These are phyloP conservation scores for Metschnikowia kunwiensis DNA, from an alignment of 805 yeast genomes.

Conservation along the genomic window DNA sequence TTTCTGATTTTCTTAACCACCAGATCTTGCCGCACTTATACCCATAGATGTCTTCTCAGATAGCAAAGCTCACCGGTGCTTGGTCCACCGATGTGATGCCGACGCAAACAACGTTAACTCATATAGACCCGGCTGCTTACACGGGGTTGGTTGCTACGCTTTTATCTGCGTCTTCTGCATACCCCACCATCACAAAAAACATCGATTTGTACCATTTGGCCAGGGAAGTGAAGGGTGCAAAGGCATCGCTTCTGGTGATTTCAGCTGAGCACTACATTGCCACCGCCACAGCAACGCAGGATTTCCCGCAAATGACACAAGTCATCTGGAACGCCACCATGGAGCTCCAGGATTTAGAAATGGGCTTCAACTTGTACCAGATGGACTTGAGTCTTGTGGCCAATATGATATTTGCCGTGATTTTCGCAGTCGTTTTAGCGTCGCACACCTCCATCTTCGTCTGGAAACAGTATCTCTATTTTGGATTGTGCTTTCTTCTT, in stretches of 20 bases:
- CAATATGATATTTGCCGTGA: constrained; percentile 15
- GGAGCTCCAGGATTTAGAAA: constrained; percentile 21
- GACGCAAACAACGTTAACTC: constrained; percentile 19
- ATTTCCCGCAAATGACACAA: constrained; percentile 20
- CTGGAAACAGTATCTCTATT: constrained; percentile 60
- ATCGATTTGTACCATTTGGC: constrained; percentile 18
- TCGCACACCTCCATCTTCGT: constrained; percentile 29
- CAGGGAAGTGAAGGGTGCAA: constrained; percentile 19
- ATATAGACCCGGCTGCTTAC: constrained; percentile 16
- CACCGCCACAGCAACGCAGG: constrained; percentile 22
- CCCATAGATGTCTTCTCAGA: constrained; percentile 7
- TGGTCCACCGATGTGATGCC: constrained; percentile 21
- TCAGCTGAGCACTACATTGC: constrained; percentile 21
- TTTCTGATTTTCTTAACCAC: background rate
- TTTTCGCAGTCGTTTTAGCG: constrained; percentile 16
- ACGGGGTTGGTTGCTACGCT: constrained; percentile 14
- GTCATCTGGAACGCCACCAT: constrained; percentile 21
- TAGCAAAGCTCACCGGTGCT: constrained; percentile 16
- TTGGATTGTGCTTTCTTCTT: constrained; percentile 52
- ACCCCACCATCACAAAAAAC: constrained; percentile 16
- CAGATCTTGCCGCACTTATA: background rate
- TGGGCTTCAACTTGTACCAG: constrained; percentile 21
- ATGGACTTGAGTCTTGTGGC: constrained; percentile 14
- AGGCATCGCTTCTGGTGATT: constrained; percentile 22
- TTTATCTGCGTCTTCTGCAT: constrained; percentile 15